Base-by-base conservation (phyloP, 2,329 filamentous ascomycete genomes). In the Didymosphaeria variabile region DNA sequence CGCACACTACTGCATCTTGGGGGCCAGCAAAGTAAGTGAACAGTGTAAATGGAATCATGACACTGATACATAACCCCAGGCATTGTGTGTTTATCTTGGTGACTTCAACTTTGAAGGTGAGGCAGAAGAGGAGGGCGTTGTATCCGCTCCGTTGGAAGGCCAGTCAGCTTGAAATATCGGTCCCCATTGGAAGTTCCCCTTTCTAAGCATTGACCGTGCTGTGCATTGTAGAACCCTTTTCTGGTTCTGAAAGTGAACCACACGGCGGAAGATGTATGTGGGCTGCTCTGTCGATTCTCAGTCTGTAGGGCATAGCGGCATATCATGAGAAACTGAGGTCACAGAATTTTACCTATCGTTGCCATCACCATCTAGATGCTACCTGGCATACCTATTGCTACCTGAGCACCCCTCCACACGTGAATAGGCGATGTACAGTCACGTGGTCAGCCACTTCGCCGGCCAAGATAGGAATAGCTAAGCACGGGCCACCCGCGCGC, bases 1-100 rank as follows among this genome's bases (percentile, higher is more conserved):
- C 17, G 73, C 77, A 5, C 95, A 99, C 80, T 98, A 98, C 76
- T 97, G 94, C 74, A 92, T 97, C 81, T 85, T 91, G 69, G 93
- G 93, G 13, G 91, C 91, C 7, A 97, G 94, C 78, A 97, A 97
- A 79, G 91, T 90, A 57, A 79, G 69, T 51, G 17, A 29, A 26
- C 15, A 45, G 36, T 19, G 15, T 61, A n/a, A 31, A n/a, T 17
- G 42, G 13, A 31, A 51, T 34, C 9, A 26, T 45, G 12, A 52
- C 55, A 44, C 55, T 73, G 9, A 71, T 38, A 32, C 36, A 12
- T 23, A 21, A 8, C 3, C 9, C 8, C 26, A 81, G 79, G 87
- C 86, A 23, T 74, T 89, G 31, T 88, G 86, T 76, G 82, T 85
- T 23, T 89, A 84, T 67, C 85, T 86, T 67, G 87, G 87, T 5